Conservation (phyloP, 805 yeast genomes). For the Helenozyma baotianmanensis region DNA sequence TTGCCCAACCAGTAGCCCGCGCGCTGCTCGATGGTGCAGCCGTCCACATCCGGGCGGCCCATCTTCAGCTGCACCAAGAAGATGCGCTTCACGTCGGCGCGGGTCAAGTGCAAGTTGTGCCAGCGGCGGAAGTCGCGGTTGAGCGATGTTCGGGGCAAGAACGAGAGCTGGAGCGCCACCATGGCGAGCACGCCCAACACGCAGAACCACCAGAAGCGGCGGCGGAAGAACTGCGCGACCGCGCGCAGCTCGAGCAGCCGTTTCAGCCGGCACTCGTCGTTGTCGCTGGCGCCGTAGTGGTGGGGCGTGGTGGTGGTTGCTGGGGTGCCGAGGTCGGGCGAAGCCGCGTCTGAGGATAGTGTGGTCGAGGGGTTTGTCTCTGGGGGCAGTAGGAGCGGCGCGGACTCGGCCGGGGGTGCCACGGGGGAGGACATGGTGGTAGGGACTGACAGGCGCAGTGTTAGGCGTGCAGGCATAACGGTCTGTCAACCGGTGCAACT, state of each 20-base stretch:
- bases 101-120: conserved; percentile 62
- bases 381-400: too few relatives aligned
- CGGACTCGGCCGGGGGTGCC: too few relatives aligned
- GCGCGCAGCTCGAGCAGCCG: too few relatives aligned
- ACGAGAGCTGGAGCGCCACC: conserved; percentile 58
- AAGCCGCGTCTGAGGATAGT: too few relatives aligned
- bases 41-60: conserved; percentile 11
- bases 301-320: too few relatives aligned
- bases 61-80: conserved; percentile 35
- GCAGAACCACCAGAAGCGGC: conserved; percentile 42
- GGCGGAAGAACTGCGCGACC: background rate
- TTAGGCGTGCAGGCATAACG: too few relatives aligned
- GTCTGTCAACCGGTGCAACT: too few relatives aligned
- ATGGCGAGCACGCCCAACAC: conserved; percentile 48
- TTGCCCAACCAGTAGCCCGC: conserved; percentile 25
- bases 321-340: too few relatives aligned
- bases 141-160: conserved; percentile 80
- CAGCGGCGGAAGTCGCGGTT: conserved; percentile 75
- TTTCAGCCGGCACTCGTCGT: too few relatives aligned
- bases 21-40: conserved; percentile 22
- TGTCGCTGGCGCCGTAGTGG: too few relatives aligned
- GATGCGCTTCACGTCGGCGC: conserved; percentile 63
- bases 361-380: background rate
- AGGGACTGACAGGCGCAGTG: too few relatives aligned
- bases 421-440: too few relatives aligned